phyloP scores from a whole-genome alignment of 2,329 filamentous ascomycete species.

The Arthrinium phaeospermum region DNA sequence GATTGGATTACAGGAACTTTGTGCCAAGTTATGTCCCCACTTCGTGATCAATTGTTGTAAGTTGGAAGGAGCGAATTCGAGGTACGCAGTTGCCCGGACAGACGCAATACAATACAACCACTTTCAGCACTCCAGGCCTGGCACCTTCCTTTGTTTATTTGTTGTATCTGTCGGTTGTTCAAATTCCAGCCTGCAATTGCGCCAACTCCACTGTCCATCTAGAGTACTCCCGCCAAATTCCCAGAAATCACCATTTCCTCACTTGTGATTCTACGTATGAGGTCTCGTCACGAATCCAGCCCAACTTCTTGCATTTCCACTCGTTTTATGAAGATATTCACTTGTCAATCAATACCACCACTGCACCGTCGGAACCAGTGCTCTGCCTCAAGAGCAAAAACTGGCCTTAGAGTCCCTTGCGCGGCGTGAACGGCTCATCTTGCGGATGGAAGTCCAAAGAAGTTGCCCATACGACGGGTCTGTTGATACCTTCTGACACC shows the following conservation, averaged over 20 bases:
- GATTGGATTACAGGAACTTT: not conserved
- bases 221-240: not conserved
- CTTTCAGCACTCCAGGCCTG: not conserved
- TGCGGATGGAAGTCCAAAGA: not conserved
- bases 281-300: not conserved
- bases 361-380: not conserved
- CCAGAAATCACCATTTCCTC: not conserved
- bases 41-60: not conserved
- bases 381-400: not conserved
- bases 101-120: not conserved
- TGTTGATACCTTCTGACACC: not conserved
- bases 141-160: not conserved
- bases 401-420: not conserved
- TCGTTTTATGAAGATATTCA: not conserved
- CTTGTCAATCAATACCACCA: not conserved
- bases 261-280: not conserved
- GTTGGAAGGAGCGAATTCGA: not conserved
- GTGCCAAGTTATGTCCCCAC: not conserved
- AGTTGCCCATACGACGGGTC: not conserved
- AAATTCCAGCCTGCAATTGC: not conserved
- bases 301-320: not conserved
- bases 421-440: not conserved
- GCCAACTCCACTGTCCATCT: not conserved
- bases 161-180: not conserved
- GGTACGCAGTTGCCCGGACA: not conserved